A percentile compares a stretch with the other conserved stretches of the same genome.
Evolutionary conservation across 2,329 filamentous ascomycete species (phyloP).

Genomic region (Claviceps spartinae): DNA sequence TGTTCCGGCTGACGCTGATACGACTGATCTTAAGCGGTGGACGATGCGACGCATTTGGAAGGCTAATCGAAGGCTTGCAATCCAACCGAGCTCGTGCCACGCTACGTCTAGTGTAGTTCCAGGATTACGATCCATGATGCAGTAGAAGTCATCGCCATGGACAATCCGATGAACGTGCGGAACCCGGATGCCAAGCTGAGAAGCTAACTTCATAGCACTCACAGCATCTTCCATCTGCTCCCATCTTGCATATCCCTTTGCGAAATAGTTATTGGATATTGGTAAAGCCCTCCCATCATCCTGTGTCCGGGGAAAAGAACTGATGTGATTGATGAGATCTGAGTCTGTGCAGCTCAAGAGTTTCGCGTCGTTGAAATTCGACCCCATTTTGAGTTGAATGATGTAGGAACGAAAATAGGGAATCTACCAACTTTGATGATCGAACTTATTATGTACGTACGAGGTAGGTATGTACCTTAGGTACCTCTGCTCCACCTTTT

Average conservation of each 20-base stretch:
- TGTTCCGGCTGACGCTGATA: neutral
- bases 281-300: too few relatives aligned
- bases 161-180: neutral
- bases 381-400: too few relatives aligned
- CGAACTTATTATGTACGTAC: too few relatives aligned
- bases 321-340: too few relatives aligned
- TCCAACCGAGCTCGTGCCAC: neutral
- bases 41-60: neutral
- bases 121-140: neutral
- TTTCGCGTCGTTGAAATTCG: too few relatives aligned
- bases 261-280: neutral
- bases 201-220: neutral
- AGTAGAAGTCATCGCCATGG: neutral
- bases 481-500: too few relatives aligned
- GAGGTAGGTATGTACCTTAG: too few relatives aligned
- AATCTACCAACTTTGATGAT: too few relatives aligned
- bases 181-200: neutral
- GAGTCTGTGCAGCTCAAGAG: too few relatives aligned
- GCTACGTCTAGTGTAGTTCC: neutral
- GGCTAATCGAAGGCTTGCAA: neutral
- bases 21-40: neutral
- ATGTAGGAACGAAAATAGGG: too few relatives aligned
- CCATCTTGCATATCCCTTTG: neutral
- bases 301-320: too few relatives aligned
- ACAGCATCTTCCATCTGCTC: neutral